A percentile compares a stretch with the other conserved stretches of the same genome.
Evolutionary conservation across 2,329 filamentous ascomycete genomes (phyloP).

Genomic region (Cordyceps javanica): DNA sequence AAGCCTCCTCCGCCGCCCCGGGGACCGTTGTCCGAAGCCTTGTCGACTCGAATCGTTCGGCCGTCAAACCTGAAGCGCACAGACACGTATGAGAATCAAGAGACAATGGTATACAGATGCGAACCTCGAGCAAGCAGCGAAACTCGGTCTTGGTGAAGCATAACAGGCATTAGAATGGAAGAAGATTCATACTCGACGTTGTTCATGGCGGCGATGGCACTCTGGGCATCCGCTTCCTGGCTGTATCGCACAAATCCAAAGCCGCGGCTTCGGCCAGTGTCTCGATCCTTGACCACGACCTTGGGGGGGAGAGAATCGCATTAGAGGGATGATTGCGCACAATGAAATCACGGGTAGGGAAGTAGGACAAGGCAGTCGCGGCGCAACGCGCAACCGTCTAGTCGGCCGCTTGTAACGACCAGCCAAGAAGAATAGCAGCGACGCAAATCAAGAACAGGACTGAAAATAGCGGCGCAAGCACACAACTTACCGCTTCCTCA

Average conservation of each 20-base stretch:
- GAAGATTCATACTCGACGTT: constrained; percentile 69
- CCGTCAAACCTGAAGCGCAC: constrained; percentile 72
- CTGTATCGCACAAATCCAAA: constrained; percentile 94
- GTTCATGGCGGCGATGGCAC: constrained; percentile 75
- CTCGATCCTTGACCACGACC: constrained; percentile 97
- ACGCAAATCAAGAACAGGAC: background rate
- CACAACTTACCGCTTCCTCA: constrained; percentile 81
- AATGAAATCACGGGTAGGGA: background rate
- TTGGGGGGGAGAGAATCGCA: constrained; percentile 4
- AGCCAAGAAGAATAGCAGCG: background rate
- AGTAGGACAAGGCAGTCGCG: background rate
- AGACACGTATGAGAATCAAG: constrained; percentile 13
- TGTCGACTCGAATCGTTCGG: constrained; percentile 90
- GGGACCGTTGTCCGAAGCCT: constrained; percentile 75
- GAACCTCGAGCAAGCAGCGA: constrained; percentile 12
- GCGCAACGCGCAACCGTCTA: background rate
- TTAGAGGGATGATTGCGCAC: constrained; percentile 11
- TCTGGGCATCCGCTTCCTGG: constrained; percentile 68
- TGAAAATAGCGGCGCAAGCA: constrained; percentile 14
- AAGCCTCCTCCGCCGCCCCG: constrained; percentile 51
- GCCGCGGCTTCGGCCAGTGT: constrained; percentile 91
- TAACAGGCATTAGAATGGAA: constrained; percentile 8
- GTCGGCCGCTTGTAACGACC: background rate
- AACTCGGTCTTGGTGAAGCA: constrained; percentile 10
- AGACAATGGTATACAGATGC: constrained; percentile 11